Percentiles rank a stretch among this genome's conserved stretches.
Conservation (phyloP, 2,329 filamentous ascomycete genomes). For the Aspergillus pseudotamarii region DNA sequence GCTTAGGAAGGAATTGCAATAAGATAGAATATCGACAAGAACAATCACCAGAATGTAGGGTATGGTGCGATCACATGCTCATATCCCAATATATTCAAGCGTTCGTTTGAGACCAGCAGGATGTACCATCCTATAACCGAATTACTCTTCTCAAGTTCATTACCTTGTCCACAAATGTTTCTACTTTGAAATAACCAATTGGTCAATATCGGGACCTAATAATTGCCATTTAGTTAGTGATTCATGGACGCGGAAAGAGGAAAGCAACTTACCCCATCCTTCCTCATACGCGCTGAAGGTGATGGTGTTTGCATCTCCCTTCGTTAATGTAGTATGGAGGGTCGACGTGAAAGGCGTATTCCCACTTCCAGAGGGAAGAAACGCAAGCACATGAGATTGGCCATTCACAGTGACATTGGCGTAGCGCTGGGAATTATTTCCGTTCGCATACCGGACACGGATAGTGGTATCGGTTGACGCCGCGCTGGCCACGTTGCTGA, state of each 20-base stretch:
- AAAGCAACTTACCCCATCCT: background rate
- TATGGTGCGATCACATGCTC: background rate
- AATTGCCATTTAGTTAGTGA: background rate
- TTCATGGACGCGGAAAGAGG: accelerated
- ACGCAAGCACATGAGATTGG: background rate
- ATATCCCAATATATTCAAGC: background rate
- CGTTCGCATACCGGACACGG: background rate
- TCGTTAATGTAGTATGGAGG: background rate
- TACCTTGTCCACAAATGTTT: too few species aligned
- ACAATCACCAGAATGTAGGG: background rate
- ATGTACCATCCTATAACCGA: too few species aligned
- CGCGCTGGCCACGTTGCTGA: background rate
- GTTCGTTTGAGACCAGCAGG: too few species aligned
- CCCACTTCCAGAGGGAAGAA: background rate
- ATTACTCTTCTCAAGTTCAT: too few species aligned
- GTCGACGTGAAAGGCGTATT: background rate
- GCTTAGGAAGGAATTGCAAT: background rate
- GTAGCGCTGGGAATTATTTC: background rate
- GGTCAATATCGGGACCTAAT: background rate
- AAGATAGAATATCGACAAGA: background rate
- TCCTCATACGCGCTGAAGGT: background rate
- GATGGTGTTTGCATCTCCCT: background rate
- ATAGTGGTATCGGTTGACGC: background rate
- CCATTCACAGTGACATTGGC: background rate
- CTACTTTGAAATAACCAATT: background rate